Base-by-base conservation (phyloP, 345 rosid genomes). In the Fremontodendron californicum region DNA sequence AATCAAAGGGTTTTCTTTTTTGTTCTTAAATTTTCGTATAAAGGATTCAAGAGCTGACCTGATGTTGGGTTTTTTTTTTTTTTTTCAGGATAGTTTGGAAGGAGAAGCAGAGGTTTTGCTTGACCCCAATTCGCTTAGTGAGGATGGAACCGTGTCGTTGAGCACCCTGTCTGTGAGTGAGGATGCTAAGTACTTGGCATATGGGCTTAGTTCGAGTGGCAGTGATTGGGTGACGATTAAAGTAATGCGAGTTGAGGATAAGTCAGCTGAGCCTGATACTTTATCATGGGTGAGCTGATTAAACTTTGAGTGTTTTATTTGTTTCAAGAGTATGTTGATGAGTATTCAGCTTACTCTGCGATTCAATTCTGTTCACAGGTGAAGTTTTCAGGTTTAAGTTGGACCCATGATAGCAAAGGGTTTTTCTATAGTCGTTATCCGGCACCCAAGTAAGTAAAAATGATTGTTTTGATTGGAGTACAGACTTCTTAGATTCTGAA, bases 351-450 rank as follows among this genome's bases (percentile, higher is more conserved):
- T 35, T 52, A 66, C 39, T 27, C 0, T 49, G n/a, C 21, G 0
- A 42, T 21, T 52, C 31, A 11, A 71, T 51, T 66, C 21, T 35
- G 79, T 54, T 72, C 45, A 55, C 91, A 92, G 97, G 92, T 85
- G 49, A 96, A 94, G 86, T 96, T 96, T 87, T 77, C 93, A 0
- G 75, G 87, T 27, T 89, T 93, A 76, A 85, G 84, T 66, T 96
- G 98, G 99, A 96, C 98, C 23, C 97, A 89, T 76, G 98, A 96
- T 68, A 80, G 82, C 77, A 90, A 88, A 83, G 97, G 98, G 0
- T 96, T 96, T 79, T 96, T 96, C 90, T 96, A 96, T 74, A 67
- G 94, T 80, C 97, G 98, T 12, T 94, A 88, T 5, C 97, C 99
- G 35, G 89, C 93, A 80, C 98, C 99, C 58, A 85, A 78, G 98